Evolutionary conservation across 306 rosid species (phyloP), one percentile per base, ranked within the genome.

Genomic region (Malus asiatica): DNA sequence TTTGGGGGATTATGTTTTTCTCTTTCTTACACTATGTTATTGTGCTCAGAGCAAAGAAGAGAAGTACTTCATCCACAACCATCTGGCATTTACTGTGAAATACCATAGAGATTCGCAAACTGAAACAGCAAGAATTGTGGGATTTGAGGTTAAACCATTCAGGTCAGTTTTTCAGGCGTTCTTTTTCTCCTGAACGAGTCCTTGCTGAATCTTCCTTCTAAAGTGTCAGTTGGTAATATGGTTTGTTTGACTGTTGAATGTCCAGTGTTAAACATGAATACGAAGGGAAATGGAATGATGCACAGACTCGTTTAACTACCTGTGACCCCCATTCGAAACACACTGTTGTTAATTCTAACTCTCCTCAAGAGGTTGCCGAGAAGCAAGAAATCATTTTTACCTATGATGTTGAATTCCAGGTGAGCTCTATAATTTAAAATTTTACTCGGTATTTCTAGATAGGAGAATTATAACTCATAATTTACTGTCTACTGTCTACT

Each of bases 311-410:
- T 73, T 84, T 96, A 65, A 89, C 89, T 51, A 92, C 99, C 44
- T 96, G 99, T 68, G 98, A 96, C 78, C 98, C 99, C 61, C 99
- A 90, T 76, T 76, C 97, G 29, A 92, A 96, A 76, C 97, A 84
- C 74, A 83, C 88, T 3, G 98, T 96, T 63, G 75, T 82, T 51
- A 96, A 87, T 86, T 89, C 95, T 71, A 90, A 96, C 89, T 64
- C 76, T 35, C 99, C 99, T 45, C 99, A 92, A 81, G 99, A 96
- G 83, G 99, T 96, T 75, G 98, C 88, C n/a, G 98, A 86, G 64
- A 87, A 88, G 74, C 84, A 87, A 72, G 99, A 96, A 66, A 88
- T 96, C 72, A 72, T 96, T 67, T 96, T 96, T 86, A 96, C 98
- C 9, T 96, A 89, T 65, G 99, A 96, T 79, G 98, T 96, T 71